Conservation (phyloP, 1,139 yeast species). For the Tardiomyces depauwii region DNA sequence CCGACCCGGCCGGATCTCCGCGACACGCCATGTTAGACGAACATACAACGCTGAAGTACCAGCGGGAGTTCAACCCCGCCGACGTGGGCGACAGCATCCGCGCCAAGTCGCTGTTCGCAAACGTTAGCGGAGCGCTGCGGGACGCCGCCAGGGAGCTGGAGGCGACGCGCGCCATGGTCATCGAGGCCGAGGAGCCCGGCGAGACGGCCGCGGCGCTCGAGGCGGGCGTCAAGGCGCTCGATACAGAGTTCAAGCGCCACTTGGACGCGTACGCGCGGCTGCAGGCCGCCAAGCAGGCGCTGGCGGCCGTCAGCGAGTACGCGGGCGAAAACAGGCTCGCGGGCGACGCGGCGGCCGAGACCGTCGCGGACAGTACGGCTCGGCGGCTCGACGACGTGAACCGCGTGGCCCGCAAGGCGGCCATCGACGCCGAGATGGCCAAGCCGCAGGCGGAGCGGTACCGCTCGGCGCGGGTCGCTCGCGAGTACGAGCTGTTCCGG, state of each 20-base stretch:
- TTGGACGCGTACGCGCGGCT: not conserved
- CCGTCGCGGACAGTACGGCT: not conserved
- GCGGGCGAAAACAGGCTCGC: not conserved
- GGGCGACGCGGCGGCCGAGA: not conserved
- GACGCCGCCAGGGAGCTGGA: not conserved
- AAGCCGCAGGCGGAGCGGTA: not conserved
- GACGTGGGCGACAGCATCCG: not conserved
- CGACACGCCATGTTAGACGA: not conserved
- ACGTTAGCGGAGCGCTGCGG: not conserved
- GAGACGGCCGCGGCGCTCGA: not conserved
- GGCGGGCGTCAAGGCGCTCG: not conserved
- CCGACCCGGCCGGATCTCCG: too few species aligned
- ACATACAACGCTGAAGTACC: not conserved
- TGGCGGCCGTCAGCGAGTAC: not conserved
- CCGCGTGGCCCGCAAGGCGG: not conserved
- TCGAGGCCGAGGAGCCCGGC: not conserved
- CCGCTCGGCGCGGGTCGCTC: not conserved
- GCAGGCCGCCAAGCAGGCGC: not conserved
- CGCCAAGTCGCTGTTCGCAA: not conserved
- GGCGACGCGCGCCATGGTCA: not conserved
- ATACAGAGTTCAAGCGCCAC: not conserved
- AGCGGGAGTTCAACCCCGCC: not conserved
- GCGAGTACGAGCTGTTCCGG: not conserved
- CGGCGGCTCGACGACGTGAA: not conserved
- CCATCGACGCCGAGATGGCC: not conserved